Base-by-base conservation (phyloP, 495 filamentous ascomycete genomes). In the Glutinoglossum americanum region DNA sequence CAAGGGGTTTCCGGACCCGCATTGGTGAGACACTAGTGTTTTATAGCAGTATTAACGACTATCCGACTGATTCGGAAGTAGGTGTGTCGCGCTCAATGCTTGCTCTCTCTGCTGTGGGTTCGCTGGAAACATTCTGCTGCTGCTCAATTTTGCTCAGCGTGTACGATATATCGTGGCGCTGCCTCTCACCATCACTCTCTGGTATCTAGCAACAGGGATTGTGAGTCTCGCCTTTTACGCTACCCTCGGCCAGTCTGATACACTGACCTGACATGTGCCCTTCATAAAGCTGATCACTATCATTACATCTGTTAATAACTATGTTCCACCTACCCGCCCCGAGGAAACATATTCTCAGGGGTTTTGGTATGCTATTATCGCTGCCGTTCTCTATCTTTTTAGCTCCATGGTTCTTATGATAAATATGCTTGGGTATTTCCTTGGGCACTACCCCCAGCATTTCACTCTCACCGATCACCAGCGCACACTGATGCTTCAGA, bases 131-230 rank as follows among this genome's bases (percentile, higher is more conserved):
- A 56, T 85, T 3, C 80, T 84, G 60, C 70, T 89, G n/a, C 66
- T 88, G 1, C 74, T 83, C 58, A 95, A 94, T 69, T 95, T 96
- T 73, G 87, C 89, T 4, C 75, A 77, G 49, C 72, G 79, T 4
- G 73, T 95, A 9, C 76, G 85, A 26, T 94, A 94, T 67, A 84
- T 85, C 55, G 69, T 88, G 51, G 82, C 84, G 3, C 64, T 89
- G 27, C 84, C 85, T 0, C 66, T 78, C 28, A 80, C 82, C 0
- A 86, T 87, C 32, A 66, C 83, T 28, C 64, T 76, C 32, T 88
- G 84, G 84, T 76, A 81, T 62, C 60, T 83, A 47, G 76, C 84
- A 0, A 79, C 80, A 0, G 73, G 69, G 3, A 77, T 87, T 59
- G 80, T 85, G 68, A 71, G 79, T 72, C 3, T 32, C 5, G 15